Percentiles rank a stretch among this genome's conserved stretches.
phyloP scores from a whole-genome alignment of 148 eudicot species.

The Oxyria digyna region DNA sequence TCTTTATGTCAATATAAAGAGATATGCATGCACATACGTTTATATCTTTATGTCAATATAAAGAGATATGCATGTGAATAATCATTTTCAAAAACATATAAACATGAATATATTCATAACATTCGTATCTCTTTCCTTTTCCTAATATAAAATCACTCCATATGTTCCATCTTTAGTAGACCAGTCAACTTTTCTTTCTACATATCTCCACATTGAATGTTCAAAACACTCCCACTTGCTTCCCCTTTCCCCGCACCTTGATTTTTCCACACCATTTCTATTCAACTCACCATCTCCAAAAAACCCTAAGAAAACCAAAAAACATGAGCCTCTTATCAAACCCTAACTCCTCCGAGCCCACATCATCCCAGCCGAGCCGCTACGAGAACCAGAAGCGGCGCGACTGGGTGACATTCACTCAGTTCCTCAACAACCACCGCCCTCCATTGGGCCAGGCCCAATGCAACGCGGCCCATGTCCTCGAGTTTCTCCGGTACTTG shows the following conservation, averaged over 20 bases:
- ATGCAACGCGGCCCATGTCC: constrained; percentile 29
- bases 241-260: background rate
- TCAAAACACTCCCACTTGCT: background rate
- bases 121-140: too few species aligned
- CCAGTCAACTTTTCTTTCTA: background rate
- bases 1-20: background rate
- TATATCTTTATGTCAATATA: background rate
- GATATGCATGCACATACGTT: background rate
- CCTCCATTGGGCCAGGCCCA: constrained; percentile 15
- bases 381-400: constrained; percentile 25
- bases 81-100: too few species aligned
- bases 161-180: background rate
- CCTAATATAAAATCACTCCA: too few species aligned
- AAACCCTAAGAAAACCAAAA: background rate
- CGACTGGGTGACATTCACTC: constrained; percentile 23
- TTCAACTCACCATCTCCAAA: background rate
- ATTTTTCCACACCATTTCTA: background rate
- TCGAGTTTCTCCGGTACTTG: constrained; percentile 7
- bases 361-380: constrained; percentile 12
- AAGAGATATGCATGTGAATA: too few species aligned
- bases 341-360: background rate
- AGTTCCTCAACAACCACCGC: constrained; percentile 20
- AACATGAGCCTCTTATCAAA: background rate
- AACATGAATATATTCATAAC: too few species aligned
- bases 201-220: background rate